Base-by-base conservation (phyloP, 139 green algal species). In the Auxenochlorella pyrenoidosa region DNA sequence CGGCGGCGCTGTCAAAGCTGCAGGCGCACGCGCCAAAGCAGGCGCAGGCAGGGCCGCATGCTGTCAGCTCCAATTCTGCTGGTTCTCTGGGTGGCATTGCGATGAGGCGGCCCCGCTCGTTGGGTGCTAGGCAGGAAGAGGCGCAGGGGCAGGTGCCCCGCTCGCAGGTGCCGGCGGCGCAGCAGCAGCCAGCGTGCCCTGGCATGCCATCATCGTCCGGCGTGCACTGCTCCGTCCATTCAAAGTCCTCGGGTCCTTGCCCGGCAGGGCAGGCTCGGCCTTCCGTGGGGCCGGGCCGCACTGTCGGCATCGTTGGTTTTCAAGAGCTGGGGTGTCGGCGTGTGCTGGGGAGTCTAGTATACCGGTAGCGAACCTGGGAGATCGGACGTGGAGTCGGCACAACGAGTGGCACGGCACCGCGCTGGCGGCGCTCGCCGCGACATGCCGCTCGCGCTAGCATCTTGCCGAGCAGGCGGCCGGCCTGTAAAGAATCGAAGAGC, bases 31-130 rank as follows among this genome's bases (percentile, higher is more conserved):
- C 36, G 38, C 38, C 47, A 8, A 32, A 15, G 36, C 90, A 94
- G 82, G 18, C 66, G 72, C 91, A 93, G 32, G 79, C 81, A 24
- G 90, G 91, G 3, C 90, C 90, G 66, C 91, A 94, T n/a, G 89
- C 89, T 3, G 80, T 43, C 36, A 89, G 43, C 26, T 51, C 43
- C 34, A 60, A 18, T 3, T 89, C 75, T 26, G 44, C 65, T 3
- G 22, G 19, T 12, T 78, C 30, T 0, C 8, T 30, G 26, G 30
- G 13, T 5, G 71, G 75, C 26, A 85, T 24, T 30, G 54, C 28
- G 5, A 89, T 24, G 24, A 75, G 40, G 36, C 76, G 85, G 13
- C 71, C 71, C 30, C 28, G 32, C 36, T 41, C 44, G 15, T 51
- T 1, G 0, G 18, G 65, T 0, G 26, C 28, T 22, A 89, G 65